These are phyloP conservation scores for Ruellia speciosa DNA, from an alignment of 305 asterid genomes.

Conservation along the genomic window DNA sequence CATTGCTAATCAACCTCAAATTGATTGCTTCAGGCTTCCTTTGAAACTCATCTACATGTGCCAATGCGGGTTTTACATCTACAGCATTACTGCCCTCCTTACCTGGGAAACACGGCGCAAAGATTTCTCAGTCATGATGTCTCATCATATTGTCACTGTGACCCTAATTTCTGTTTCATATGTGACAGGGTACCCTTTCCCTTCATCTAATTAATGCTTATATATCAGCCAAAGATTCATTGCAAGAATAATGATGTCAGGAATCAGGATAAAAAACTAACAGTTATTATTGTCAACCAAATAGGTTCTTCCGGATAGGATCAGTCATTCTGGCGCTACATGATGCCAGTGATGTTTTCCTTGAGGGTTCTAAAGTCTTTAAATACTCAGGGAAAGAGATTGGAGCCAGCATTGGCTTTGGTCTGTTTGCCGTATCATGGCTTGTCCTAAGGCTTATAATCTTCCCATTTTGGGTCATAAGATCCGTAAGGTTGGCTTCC, in stretches of 20 bases:
- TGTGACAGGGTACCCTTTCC: slow-evolving; percentile 42
- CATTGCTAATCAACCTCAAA: background rate
- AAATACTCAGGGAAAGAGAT: slow-evolving; percentile 80
- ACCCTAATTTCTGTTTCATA: slow-evolving; percentile 56
- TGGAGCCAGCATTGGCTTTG: slow-evolving; percentile 84
- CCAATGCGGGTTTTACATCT: slow-evolving; percentile 75
- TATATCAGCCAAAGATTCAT: background rate
- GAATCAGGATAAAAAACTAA: background rate
- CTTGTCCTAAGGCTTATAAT: slow-evolving; percentile 62
- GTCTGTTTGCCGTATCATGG: slow-evolving; percentile 83
- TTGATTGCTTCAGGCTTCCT: slow-evolving; percentile 39
- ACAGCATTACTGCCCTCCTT: slow-evolving; percentile 65
- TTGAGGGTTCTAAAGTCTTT: slow-evolving; percentile 87
- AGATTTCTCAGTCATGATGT: slow-evolving; percentile 76
- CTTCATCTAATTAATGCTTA: background rate
- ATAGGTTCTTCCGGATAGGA: slow-evolving; percentile 83
- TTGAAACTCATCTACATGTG: slow-evolving; percentile 61
- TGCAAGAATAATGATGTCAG: background rate
- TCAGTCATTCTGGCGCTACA: slow-evolving; percentile 73
- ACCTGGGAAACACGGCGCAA: slow-evolving; percentile 82
- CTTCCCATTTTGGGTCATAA: slow-evolving; percentile 83
- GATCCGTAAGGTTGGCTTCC: slow-evolving; percentile 64
- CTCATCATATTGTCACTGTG: slow-evolving; percentile 73
- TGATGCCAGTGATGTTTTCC: slow-evolving; percentile 90
- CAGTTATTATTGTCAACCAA: slow-evolving; percentile 9